A percentile compares a stretch with the other conserved stretches of the same genome.
These are phyloP conservation scores for Penicillium pulvis DNA, from an alignment of 495 filamentous ascomycete genomes.

Conservation along the genomic window DNA sequence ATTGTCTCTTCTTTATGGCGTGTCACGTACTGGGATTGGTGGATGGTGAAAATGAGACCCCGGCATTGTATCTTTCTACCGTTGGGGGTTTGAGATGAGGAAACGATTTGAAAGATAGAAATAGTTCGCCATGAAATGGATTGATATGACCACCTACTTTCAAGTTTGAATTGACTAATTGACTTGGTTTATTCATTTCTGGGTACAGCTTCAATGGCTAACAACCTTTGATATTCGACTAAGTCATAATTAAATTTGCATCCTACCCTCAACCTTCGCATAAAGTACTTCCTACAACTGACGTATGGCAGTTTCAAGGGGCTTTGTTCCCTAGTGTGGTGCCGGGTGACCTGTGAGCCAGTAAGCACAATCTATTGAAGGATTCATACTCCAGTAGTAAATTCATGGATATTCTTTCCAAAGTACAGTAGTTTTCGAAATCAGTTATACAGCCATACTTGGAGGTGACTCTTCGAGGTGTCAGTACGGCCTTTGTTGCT, in stretches of 20 bases:
- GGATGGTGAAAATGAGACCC: conserved; percentile 5
- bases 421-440: too few relatives aligned
- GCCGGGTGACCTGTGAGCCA: too few relatives aligned
- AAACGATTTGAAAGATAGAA: conserved; percentile 12
- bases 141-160: conserved; percentile 9
- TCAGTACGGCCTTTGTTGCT: too few relatives aligned
- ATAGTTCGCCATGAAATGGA: conserved; percentile 7
- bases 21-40: conserved; percentile 9
- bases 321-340: too few relatives aligned
- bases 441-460: too few relatives aligned
- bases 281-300: too few relatives aligned
- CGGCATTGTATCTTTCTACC: conserved; percentile 7
- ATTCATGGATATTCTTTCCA: too few relatives aligned
- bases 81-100: conserved; percentile 10
- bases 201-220: background rate
- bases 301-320: too few relatives aligned
- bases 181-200: background rate
- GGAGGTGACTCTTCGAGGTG: too few relatives aligned
- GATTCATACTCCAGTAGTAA: too few relatives aligned
- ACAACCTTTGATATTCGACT: background rate
- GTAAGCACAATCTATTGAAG: too few relatives aligned
- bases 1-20: conserved; percentile 28
- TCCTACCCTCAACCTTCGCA: too few relatives aligned
- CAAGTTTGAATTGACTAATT: background rate
- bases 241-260: background rate